Base-by-base conservation (phyloP, 176 grass and related monocot species). In the Juncus inflexus region DNA sequence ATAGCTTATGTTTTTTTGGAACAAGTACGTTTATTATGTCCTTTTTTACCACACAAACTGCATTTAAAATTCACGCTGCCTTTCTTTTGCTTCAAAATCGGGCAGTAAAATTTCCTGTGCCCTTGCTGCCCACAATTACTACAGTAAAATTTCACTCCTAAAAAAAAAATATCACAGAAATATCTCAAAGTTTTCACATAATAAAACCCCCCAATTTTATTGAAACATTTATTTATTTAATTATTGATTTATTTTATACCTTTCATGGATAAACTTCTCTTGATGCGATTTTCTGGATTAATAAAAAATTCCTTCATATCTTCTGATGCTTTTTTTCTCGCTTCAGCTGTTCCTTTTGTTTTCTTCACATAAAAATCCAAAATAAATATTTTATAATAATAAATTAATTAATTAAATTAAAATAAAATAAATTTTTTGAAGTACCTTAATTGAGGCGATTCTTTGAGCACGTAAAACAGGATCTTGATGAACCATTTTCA, bases 201-300 rank as follows among this genome's bases (percentile, higher is more conserved):
- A 39, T 37, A 61, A 42, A 60, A 1, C 62, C 14, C 12, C 10
- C 37, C 52, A 10, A 13, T 28, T 28, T 28, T 28, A 28, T 28
- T 28, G 19, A 28, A 28, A 28, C 19, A 28, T 28, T 28, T 28
- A 79, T 8, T 3, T 50, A 40, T 65, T 10, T 35, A 72, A 61
- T 58, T 52, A 4, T 39, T 40, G 11, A 14, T 54, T 13, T 64
- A 73, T 58, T 39, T 38, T 49, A 13, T 76, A 91, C 85, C 94
- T 89, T 97, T 97, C 87, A 97, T 84, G 36, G 82, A 75, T 77
- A 84, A 81, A 76, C 94, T 97, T 84, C 87, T 97, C 75, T 86
- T 91, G 43, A 76, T 58, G 4, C 94, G 72, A 62, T 97, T 97
- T 74, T 89, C 80, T 67, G 87, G 87, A 74, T 91, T 54, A 35